These are phyloP conservation scores for Straminergon stramineum DNA, from an alignment of 225 moss, liverwort and hornwort species.

Conservation along the genomic window DNA sequence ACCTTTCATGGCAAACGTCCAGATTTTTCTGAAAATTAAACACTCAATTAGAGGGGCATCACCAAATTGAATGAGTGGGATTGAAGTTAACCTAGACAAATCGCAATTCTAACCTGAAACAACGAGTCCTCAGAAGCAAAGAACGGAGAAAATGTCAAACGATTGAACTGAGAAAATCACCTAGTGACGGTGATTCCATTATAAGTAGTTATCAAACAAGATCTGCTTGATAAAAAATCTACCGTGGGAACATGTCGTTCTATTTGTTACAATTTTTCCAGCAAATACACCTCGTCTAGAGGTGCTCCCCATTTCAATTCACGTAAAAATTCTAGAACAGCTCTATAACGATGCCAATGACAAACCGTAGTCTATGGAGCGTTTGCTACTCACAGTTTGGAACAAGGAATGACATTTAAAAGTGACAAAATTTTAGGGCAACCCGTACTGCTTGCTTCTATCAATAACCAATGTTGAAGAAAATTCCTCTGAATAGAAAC, in stretches of 20 bases:
- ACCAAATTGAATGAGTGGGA: neutral
- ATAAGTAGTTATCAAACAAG: conserved; percentile 9
- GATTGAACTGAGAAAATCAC: neutral
- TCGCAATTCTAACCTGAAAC: neutral
- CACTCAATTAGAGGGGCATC: neutral
- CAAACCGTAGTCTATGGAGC: conserved; percentile 32
- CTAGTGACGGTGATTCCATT: neutral
- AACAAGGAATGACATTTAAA: conserved; percentile 27
- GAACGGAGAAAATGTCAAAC: neutral
- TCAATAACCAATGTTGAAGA: conserved; percentile 18
- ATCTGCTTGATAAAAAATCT: conserved; percentile 4
- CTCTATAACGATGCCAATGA: conserved; percentile 35
- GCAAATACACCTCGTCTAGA: conserved; percentile 20
- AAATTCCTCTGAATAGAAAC: conserved; percentile 17
- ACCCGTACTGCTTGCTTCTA: conserved; percentile 19
- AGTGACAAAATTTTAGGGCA: conserved; percentile 42
- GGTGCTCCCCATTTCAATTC: conserved; percentile 23
- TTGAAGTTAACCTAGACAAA: neutral
- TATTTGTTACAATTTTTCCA: conserved; percentile 30
- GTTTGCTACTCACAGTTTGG: conserved; percentile 32
- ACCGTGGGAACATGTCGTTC: conserved; percentile 2
- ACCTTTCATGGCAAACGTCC: neutral
- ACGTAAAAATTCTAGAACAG: conserved; percentile 18
- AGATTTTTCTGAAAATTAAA: neutral
- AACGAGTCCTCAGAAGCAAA: neutral